A percentile compares a stretch with the other conserved stretches of the same genome.
phyloP scores from a whole-genome alignment of 495 filamentous ascomycete species.

The Daldinia grandis region DNA sequence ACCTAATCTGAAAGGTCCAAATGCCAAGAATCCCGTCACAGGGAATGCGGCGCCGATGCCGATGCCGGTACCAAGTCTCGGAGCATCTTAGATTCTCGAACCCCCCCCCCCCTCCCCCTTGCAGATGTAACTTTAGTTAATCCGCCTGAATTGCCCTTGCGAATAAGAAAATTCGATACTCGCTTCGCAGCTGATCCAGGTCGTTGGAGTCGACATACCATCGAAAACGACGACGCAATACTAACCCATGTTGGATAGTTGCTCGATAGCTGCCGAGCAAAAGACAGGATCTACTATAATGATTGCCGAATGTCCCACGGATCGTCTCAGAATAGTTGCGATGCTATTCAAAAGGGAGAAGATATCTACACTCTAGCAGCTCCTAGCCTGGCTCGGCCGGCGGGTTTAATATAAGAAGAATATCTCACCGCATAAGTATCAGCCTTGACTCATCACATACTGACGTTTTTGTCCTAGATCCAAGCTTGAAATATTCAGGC shows the following conservation, averaged over 20 bases:
- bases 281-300: not conserved
- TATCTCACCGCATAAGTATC: not conserved
- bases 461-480: not conserved
- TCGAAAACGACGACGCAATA: conserved; percentile 5
- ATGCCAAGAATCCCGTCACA: conserved; percentile 3
- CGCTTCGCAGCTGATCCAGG: conserved; percentile 33
- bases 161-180: conserved; percentile 15
- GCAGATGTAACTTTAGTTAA: conserved; percentile 24
- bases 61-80: conserved; percentile 36
- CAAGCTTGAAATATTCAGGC: not conserved
- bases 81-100: conserved; percentile 8
- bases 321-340: not conserved
- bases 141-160: conserved; percentile 40
- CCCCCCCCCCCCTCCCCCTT: not conserved
- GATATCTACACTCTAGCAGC: not conserved
- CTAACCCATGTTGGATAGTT: conserved; percentile 6
- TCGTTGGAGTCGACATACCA: conserved; percentile 27
- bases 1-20: not conserved
- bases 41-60: conserved; percentile 35
- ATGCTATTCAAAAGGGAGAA: not conserved
- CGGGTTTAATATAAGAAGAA: not conserved
- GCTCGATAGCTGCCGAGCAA: not conserved
- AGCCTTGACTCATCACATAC: not conserved
- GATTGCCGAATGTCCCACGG: not conserved
- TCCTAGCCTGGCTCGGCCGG: not conserved